These are phyloP conservation scores for Cladorrhinum samala DNA, from an alignment of 495 filamentous ascomycete species.

Conservation along the genomic window DNA sequence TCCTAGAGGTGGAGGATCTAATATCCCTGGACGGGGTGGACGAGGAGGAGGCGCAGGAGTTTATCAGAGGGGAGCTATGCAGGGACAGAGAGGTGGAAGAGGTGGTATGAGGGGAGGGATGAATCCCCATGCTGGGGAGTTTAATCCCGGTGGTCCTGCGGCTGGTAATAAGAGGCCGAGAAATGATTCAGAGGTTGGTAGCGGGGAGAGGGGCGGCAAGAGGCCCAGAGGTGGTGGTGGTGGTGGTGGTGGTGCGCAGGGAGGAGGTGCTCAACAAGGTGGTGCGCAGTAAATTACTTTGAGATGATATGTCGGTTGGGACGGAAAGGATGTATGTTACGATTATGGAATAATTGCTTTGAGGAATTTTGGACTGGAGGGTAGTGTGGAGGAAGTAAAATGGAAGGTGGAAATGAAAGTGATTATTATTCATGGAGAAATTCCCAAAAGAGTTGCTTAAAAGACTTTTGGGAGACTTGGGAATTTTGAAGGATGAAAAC, in stretches of 20 bases:
- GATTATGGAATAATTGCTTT: no score
- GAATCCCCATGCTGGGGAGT: constrained; percentile 28
- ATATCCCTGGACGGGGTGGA: constrained; percentile 14
- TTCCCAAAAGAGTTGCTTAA: no score
- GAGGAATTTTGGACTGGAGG: no score
- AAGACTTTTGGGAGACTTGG: no score
- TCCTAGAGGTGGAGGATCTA: not conserved
- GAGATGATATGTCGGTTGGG: no score
- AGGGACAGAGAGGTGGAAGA: constrained; percentile 11
- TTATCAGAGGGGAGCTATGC: not conserved
- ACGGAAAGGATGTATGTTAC: no score
- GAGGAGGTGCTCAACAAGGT: not conserved
- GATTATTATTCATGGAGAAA: no score
- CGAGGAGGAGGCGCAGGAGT: constrained; percentile 11
- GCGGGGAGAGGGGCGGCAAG: constrained; percentile 15
- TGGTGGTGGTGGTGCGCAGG: constrained; percentile 1
- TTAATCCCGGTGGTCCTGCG: constrained; percentile 16
- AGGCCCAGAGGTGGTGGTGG: constrained; percentile 13
- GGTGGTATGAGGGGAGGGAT: constrained; percentile 21
- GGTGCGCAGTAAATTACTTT: not conserved
- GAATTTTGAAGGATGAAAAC: no score
- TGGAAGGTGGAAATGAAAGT: no score
- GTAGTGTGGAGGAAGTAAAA: no score
- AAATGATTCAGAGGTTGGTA: constrained; percentile 10
- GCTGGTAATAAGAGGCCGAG: constrained; percentile 25